Conservation (phyloP, 116 monocot species). For the Cymodocea nodosa region DNA sequence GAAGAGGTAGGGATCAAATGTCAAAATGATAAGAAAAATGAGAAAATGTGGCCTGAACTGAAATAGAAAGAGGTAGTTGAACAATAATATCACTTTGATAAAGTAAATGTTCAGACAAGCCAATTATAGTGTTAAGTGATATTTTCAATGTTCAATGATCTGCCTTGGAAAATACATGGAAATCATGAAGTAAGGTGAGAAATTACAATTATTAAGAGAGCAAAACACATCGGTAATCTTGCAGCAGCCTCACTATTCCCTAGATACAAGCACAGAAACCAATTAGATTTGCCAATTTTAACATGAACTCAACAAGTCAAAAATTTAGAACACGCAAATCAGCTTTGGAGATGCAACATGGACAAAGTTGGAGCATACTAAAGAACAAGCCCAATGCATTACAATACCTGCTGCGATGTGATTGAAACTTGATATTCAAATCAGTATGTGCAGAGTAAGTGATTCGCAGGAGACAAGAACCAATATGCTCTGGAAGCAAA, state of each 20-base stretch:
- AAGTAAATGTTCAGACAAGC: too few species aligned
- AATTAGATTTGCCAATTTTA: conserved; percentile 13
- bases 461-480: conserved; percentile 67
- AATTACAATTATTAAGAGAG: conserved; percentile 28
- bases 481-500: conserved; percentile 80
- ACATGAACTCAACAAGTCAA: conserved; percentile 1
- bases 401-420: conserved; percentile 83
- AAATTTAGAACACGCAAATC: background rate
- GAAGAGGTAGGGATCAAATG: too few species aligned
- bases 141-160: background rate
- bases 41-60: too few species aligned
- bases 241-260: conserved; percentile 27
- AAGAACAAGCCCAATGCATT: background rate
- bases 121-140: background rate
- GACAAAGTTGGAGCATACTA: background rate
- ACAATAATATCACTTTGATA: too few species aligned
- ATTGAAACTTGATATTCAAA: conserved; percentile 95
- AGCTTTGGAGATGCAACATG: background rate
- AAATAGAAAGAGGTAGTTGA: too few species aligned
- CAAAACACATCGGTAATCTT: conserved; percentile 37
- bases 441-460: conserved; percentile 87
- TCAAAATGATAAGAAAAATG: too few species aligned
- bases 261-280: conserved; percentile 27
- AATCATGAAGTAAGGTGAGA: conserved; percentile 18
- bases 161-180: conserved; percentile 3